These are phyloP conservation scores for Piloderma croceum DNA, from an alignment of 768 basidiomycete genomes.

Conservation along the genomic window DNA sequence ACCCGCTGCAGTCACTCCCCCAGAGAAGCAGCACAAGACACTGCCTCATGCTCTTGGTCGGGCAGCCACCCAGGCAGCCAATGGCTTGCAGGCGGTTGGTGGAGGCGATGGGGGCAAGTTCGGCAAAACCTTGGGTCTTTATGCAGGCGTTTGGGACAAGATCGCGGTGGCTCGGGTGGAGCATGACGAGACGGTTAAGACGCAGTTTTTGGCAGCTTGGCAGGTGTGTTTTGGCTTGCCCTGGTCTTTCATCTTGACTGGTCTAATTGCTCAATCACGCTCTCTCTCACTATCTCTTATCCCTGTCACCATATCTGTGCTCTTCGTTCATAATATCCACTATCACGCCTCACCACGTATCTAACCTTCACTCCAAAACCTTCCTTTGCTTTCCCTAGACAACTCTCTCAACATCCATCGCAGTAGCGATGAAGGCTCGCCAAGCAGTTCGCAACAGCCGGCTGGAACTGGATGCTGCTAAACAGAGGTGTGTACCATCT, in stretches of 20 bases:
- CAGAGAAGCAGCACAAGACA: slow-evolving; percentile 80
- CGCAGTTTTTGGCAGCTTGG: slow-evolving; percentile 75
- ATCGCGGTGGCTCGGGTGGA: slow-evolving; percentile 70
- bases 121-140: slow-evolving; percentile 70
- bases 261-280: too few relatives aligned
- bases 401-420: slow-evolving; percentile 76
- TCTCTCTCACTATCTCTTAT: too few relatives aligned
- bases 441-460: slow-evolving; percentile 75
- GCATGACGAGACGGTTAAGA: slow-evolving; percentile 70
- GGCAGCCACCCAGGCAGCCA: slow-evolving; percentile 61
- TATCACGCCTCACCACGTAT: too few relatives aligned
- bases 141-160: slow-evolving; percentile 81
- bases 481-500: slow-evolving; percentile 60
- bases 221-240: too few relatives aligned
- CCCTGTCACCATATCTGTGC: too few relatives aligned
- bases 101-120: slow-evolving; percentile 60
- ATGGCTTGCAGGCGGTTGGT: slow-evolving; percentile 37
- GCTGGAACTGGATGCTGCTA: slow-evolving; percentile 86
- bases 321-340: too few relatives aligned
- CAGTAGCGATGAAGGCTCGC: slow-evolving; percentile 89
- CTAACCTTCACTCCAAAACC: too few relatives aligned
- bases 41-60: slow-evolving; percentile 91
- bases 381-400: too few relatives aligned
- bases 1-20: slow-evolving; percentile 51
- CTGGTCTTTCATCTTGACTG: too few relatives aligned